phyloP scores from a whole-genome alignment of 2,329 filamentous ascomycete species.

The Metarhizium guizhouense region DNA sequence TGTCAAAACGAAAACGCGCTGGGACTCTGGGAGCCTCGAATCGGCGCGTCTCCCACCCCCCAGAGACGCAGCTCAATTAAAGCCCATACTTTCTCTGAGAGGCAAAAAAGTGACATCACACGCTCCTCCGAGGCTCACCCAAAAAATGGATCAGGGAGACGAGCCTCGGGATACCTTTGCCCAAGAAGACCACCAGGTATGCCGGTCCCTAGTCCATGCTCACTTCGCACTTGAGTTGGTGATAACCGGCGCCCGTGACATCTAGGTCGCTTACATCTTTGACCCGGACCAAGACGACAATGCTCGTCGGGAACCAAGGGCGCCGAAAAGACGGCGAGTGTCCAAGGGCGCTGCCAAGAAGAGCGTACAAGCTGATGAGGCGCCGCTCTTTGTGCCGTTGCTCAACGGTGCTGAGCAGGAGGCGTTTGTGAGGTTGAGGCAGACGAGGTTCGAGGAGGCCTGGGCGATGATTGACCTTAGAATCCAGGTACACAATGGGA shows the following conservation, averaged over 20 bases:
- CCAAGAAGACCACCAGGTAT: slow-evolving; percentile 38
- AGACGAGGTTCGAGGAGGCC: slow-evolving; percentile 49
- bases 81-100: background rate
- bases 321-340: slow-evolving; percentile 50
- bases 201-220: background rate
- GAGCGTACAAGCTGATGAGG: slow-evolving; percentile 7
- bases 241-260: background rate
- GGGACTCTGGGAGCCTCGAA: background rate
- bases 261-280: slow-evolving; percentile 9
- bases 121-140: background rate
- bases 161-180: slow-evolving; percentile 14
- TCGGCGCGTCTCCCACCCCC: slow-evolving; percentile 2
- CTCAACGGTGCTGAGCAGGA: slow-evolving; percentile 45
- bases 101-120: background rate
- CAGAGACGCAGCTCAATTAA: background rate
- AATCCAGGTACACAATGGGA: slow-evolving; percentile 37
- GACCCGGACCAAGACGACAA: slow-evolving; percentile 35
- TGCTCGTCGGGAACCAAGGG: slow-evolving; percentile 23
- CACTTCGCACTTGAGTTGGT: background rate
- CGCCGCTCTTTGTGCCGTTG: slow-evolving; percentile 39
- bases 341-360: slow-evolving; percentile 27
- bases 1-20: background rate
- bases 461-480: slow-evolving; percentile 57
- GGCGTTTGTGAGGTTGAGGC: slow-evolving; percentile 41
- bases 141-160: slow-evolving; percentile 16